Evolutionary conservation across 306 rosid genomes (phyloP).

Genomic region (Fragaria nilgerrensis): DNA sequence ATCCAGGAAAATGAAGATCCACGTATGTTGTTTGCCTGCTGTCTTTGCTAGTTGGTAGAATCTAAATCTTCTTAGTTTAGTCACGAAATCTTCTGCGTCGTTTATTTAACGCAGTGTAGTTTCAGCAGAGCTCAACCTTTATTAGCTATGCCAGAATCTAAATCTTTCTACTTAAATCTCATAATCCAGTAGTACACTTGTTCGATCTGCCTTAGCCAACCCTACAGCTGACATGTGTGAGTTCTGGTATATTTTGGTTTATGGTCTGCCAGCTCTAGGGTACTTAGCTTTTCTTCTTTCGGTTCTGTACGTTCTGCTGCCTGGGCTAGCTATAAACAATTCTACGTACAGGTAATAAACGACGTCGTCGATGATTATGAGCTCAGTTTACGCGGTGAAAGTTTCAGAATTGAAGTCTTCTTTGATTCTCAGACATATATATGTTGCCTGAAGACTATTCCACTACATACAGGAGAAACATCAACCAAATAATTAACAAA

Average conservation of each 20-base stretch:
- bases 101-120: background rate
- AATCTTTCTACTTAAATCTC: slow-evolving; percentile 12
- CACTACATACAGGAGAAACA: background rate
- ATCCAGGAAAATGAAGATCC: background rate
- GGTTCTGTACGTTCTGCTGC: background rate
- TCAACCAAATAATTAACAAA: background rate
- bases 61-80: slow-evolving; percentile 18
- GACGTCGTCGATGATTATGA: background rate
- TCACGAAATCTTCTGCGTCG: background rate
- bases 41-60: slow-evolving; percentile 6
- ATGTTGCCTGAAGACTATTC: background rate
- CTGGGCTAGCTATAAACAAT: background rate
- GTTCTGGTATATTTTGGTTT: background rate
- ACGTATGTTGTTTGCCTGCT: background rate
- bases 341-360: background rate
- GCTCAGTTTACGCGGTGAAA: background rate
- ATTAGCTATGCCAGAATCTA: background rate
- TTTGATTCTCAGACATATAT: background rate
- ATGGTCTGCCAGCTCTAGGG: background rate
- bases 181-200: background rate
- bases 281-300: background rate
- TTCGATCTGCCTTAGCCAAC: background rate
- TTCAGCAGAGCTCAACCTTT: background rate
- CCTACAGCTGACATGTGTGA: background rate
- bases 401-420: background rate